Conservation (phyloP, 371 early-diverging fungal genomes). For the Mortierella sp. region DNA sequence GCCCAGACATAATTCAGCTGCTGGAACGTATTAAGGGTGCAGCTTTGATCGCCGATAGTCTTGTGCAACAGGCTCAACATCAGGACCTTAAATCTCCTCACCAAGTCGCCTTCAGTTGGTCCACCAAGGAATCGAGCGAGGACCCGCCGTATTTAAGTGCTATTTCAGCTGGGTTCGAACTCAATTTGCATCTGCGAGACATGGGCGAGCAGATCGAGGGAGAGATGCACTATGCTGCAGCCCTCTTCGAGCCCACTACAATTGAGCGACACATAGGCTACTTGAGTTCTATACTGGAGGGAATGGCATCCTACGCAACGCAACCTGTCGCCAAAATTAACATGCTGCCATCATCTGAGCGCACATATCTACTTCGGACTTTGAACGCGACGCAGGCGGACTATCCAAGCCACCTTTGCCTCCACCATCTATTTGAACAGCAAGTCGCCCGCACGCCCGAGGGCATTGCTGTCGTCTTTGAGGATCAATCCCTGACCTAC, state of each 20-base stretch:
- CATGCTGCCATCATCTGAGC: too few species aligned
- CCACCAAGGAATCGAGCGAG: background rate
- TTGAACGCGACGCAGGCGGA: too few species aligned
- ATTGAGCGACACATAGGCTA: conserved; percentile 3
- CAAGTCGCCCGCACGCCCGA: too few species aligned
- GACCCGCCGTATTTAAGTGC: too few species aligned
- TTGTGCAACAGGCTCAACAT: too few species aligned
- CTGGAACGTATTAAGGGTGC: background rate
- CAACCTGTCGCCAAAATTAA: background rate
- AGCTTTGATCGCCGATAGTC: background rate
- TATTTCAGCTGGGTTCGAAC: background rate
- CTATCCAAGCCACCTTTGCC: too few species aligned
- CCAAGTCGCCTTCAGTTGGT: conserved; percentile 1
- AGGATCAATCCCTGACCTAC: too few species aligned
- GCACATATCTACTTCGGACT: too few species aligned
- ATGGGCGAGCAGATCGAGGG: conserved; percentile 1
- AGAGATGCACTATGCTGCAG: background rate
- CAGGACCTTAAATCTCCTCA: background rate
- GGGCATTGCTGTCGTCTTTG: too few species aligned
- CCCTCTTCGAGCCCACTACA: conserved; percentile 6
- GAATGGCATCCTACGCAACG: conserved; percentile 1
- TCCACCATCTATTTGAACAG: too few species aligned
- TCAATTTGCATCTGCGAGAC: conserved; percentile 3
- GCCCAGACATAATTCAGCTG: background rate
- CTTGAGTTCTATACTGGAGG: background rate